Evolutionary conservation across 306 rosid species (phyloP), one percentile per base, ranked within the genome.

Genomic region (Herpetospermum pedunculosum): DNA sequence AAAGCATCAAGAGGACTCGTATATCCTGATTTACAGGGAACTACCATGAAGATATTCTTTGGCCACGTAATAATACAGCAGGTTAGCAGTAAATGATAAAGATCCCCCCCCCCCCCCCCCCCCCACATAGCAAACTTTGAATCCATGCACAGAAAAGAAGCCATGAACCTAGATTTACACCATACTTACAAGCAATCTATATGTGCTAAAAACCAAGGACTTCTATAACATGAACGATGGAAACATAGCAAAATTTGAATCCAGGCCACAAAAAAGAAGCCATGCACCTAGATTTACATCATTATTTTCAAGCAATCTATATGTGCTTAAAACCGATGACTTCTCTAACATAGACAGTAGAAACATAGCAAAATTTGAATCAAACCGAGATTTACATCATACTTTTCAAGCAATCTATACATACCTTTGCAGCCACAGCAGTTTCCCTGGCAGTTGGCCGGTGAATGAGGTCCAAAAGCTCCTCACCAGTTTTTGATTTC

Each of bases 351-450:
- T 65, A 50, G 13, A 52, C 19, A 9, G 54, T 34, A 73, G 3
- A 38, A 13, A 21, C 16, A 53, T 4, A 58, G 26, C n/a, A 29
- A 26, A 25, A 14, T 14, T 10, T 8, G 38, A 55, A 55, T 38
- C 10, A n/a, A 72, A 13, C 30, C 34, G 50, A 72, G 60, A 48
- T 30, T 19, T 18, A 29, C 57, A 48, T 48, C 44, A 70, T 25
- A 26, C 38, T 28, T 10, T 10, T 16, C 41, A 41, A 43, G 77
- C 70, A 76, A 37, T 8, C 72, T 30, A 23, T 38, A 65, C 48
- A 59, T 70, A 94, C 99, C 99, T 91, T 91, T n/a, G 90, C 92
- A n/a, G 97, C 99, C 38, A 84, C 89, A 72, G 96, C 96, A 81
- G 96, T 91, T 85, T 95, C 99, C 89, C 0, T 88, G 1, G 97